Base-by-base conservation (phyloP, 805 yeast genomes). In the Pichia phayaonensis region DNA sequence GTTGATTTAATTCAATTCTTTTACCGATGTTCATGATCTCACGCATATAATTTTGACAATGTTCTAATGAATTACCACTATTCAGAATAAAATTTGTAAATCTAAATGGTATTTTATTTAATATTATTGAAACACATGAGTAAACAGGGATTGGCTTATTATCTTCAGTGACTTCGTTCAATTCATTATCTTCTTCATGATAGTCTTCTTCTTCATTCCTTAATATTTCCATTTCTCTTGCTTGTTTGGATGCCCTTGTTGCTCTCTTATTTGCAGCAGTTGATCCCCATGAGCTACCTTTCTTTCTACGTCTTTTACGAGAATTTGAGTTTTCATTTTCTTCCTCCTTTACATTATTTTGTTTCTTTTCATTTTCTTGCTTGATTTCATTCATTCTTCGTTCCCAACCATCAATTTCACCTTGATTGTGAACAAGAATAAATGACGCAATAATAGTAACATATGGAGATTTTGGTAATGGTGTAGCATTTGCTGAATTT, bases 101-200 rank as follows among this genome's bases (percentile, higher is more conserved):
- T 58, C 83, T 74, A 11, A 72, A 66, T 1, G 95, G 90, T 24
- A 90, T 72, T n/a, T 78, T 80, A 18, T 72, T 74, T 3, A 92
- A 62, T 1, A 75, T 78, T 45, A 89, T 72, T 0, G 96, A 84
- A 22, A 85, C 68, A 0, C 95, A 75, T 0, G 90, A 80, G 61
- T 59, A 79, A 38, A 70, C 61, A 27, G 74, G 70, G 27, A 65
- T 71, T 1, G 83, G 83, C 27, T 61, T 70, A 1, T 73, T 72
- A 47, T 72, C 73, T 21, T 65, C 65, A 11, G 62, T 70, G n/a
- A 63, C 69, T 43, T 59, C 42, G 8, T 27, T 39, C 10, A 57
- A 60, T 15, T 54, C 59, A 3, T 53, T 58, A 36, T 52, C 59
- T 23, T 56, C 61, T 22, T 48, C 57, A 24, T 49, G 54, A 41